These are phyloP conservation scores for Colletotrichum musicola DNA, from an alignment of 2,329 filamentous ascomycete genomes.

Conservation along the genomic window DNA sequence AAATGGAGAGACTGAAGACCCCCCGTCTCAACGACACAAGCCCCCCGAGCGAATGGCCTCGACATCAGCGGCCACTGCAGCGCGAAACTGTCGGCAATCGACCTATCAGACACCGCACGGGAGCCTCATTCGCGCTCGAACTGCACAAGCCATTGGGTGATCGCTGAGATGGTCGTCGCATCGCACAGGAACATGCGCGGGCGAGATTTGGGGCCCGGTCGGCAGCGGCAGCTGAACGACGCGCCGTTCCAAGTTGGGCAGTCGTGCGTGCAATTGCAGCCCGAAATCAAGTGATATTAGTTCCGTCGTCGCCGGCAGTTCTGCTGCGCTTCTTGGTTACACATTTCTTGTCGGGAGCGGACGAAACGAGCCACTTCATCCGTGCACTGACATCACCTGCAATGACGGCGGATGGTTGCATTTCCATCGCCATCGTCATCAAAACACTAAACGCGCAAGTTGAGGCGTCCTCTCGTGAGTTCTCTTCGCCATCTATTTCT, in stretches of 20 bases:
- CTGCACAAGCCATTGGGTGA: neutral
- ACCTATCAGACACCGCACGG: conserved; percentile 19
- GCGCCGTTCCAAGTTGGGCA: conserved; percentile 5
- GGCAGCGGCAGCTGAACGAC: neutral
- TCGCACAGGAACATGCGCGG: conserved; percentile 1
- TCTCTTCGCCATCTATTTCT: conserved; percentile 31
- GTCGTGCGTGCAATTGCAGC: conserved; percentile 6
- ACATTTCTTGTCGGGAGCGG: neutral
- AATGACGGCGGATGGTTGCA: no score
- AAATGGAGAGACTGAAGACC: no score
- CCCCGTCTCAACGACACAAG: no score
- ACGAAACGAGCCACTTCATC: neutral
- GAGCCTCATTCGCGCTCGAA: neutral
- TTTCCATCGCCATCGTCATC: neutral
- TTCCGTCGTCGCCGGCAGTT: neutral
- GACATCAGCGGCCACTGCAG: conserved; percentile 19
- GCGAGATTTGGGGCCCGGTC: neutral
- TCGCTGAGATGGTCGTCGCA: neutral
- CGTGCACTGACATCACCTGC: neutral
- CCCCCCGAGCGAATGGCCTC: neutral
- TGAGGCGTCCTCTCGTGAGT: neutral
- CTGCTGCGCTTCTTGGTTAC: neutral
- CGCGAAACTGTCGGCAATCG: conserved; percentile 15
- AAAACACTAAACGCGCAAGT: neutral
- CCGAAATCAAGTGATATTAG: neutral